Evolutionary conservation across 805 yeast genomes (phyloP).

Genomic region (Millerago galiae): DNA sequence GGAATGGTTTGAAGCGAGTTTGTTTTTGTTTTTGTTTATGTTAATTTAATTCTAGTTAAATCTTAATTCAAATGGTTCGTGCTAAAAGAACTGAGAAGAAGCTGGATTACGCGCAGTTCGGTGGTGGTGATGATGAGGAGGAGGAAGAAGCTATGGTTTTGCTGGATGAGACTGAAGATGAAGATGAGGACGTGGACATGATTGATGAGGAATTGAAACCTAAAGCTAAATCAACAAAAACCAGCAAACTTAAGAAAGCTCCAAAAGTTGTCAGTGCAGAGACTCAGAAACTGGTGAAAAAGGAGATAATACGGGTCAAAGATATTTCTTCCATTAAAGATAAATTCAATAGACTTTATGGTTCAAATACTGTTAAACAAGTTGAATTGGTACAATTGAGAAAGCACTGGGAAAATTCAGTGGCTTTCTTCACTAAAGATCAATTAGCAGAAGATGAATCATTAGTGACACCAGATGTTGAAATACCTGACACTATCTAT

Average conservation of each 20-base stretch:
- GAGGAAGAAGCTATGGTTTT: constrained; percentile 8
- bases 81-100: constrained; percentile 7
- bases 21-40: too few species aligned
- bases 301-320: constrained; percentile 12
- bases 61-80: background rate
- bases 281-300: constrained; percentile 6
- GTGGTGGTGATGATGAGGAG: constrained; percentile 4
- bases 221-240: background rate
- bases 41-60: too few species aligned
- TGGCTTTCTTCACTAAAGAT: constrained; percentile 37
- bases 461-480: constrained; percentile 5
- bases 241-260: constrained; percentile 1
- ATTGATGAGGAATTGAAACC: background rate
- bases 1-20: too few species aligned
- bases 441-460: constrained; percentile 17
- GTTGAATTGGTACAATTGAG: constrained; percentile 38
- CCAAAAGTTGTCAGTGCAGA: background rate
- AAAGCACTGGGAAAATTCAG: constrained; percentile 40
- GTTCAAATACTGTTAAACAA: constrained; percentile 39
- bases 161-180: constrained; percentile 5
- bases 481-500: constrained; percentile 11
- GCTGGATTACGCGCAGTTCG: constrained; percentile 10
- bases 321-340: constrained; percentile 35
- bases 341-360: constrained; percentile 40
- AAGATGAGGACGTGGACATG: background rate